A percentile compares a stretch with the other conserved stretches of the same genome.
Evolutionary conservation across 2,329 filamentous ascomycete species (phyloP).

Genomic region (Colletotrichum tofieldiae): DNA sequence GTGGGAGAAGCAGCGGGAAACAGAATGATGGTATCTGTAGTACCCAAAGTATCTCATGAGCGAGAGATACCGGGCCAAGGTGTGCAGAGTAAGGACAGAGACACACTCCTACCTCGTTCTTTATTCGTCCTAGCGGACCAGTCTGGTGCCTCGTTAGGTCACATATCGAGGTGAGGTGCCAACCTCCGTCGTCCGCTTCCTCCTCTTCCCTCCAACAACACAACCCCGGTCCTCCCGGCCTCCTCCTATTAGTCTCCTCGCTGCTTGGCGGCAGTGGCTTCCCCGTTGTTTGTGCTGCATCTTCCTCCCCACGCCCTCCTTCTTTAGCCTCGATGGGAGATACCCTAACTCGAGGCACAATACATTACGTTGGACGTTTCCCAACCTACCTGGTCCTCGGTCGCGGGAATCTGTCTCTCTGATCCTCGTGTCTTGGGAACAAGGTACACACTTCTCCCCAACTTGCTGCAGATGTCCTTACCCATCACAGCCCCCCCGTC

Average conservation of each 20-base stretch:
- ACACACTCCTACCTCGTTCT: conserved; percentile 7
- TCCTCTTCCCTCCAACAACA: neutral
- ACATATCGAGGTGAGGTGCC: neutral
- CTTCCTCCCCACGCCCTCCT: conserved; percentile 21
- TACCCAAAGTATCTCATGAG: neutral
- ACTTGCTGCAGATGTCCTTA: conserved; percentile 41
- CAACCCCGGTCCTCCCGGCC: conserved; percentile 24
- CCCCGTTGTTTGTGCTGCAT: conserved; percentile 26
- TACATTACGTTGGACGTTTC: conserved; percentile 3
- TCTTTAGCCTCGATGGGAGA: conserved; percentile 6
- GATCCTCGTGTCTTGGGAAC: conserved; percentile 9
- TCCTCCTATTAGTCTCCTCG: conserved; percentile 32
- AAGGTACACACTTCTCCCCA: conserved; percentile 25
- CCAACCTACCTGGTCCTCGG: neutral
- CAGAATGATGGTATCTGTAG: conserved; percentile 5
- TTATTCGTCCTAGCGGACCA: conserved; percentile 9
- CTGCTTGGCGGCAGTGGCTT: conserved; percentile 23
- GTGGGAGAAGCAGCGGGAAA: neutral
- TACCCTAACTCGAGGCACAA: conserved; percentile 27
- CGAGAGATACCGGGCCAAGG: neutral
- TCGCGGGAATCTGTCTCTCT: conserved; percentile 17
- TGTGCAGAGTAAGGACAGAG: neutral
- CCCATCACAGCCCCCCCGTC: conserved; percentile 27
- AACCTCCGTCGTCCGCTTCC: conserved; percentile 12
- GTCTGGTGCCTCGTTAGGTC: neutral